Base-by-base conservation (phyloP, 192 early-diverging fungal genomes). In the Mortierella claussenii region DNA sequence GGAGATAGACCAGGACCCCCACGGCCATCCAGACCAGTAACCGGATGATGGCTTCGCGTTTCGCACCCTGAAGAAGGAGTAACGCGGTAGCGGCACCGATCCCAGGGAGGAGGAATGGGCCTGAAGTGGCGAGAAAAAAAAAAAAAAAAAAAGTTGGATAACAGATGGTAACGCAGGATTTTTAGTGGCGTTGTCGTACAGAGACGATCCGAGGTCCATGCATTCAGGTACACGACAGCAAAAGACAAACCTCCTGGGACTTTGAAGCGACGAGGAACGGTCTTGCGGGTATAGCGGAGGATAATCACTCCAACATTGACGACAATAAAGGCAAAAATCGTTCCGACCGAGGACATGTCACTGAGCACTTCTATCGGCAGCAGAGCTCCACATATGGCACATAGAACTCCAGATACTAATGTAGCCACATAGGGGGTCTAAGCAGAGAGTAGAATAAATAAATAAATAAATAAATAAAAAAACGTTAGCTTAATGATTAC, bases 281-380 rank as follows among this genome's bases (percentile, higher is more conserved):
- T 84, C 3, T 93, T 90, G 47, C 92, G 84, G 13, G 87, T 92
- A 56, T 83, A 89, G 12, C 94, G 88, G 65, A 95, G 83, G 23
- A 97, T 83, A 32, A 90, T 82, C 4, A 92, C 87, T 36, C 90
- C 89, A 48, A 91, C 74, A 54, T 94, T 90, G 40, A 95, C 95
- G 15, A 97, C 66, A 63, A 94, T 89, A 81, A 95, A 96, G 2
- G 93, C 91, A 44, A 94, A 81, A 26, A 97, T 78, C 3, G 95
- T 94, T 8, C 94, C 95, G 40, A 95, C 85, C 8, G 93, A 94
- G 0, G 93, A 93, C 81, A 97, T 84, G 57, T 95, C 90, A 55
- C 89, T 91, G 4, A 97, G 74, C 23, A 97, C 78, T 48, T 91
- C 93, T 23, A 96, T 87, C 2, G 95, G 95, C 30, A 97, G 74